Evolutionary conservation across 176 grass and related monocot genomes (phyloP), one percentile per base, ranked within the genome.

Genomic region (Phoenix roebelenii): DNA sequence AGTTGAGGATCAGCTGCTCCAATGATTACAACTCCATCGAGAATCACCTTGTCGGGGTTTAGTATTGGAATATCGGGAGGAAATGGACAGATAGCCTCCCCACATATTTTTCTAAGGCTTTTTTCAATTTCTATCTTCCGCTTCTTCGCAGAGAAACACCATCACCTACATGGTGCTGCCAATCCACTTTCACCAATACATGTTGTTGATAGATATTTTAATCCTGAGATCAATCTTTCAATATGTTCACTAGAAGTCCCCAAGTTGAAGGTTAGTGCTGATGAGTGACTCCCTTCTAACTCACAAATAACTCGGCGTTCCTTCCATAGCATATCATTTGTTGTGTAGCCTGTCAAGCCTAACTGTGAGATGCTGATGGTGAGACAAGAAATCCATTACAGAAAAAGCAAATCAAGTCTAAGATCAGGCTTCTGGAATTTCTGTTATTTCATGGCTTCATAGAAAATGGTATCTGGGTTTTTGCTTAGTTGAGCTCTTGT

Each of bases 11-110:
- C 83, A 85, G 61, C 30, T 25, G 86, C 80, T 65, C 91, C 86
- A 68, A 74, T 85, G 65, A 90, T 81, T 51, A 14, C 26, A 17
- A 85, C 74, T 30, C 83, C 80, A 2, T 3, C 3, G 1, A 0
- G 1, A 25, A 25, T 25, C 1, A 25, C 3, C 3, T 25, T 25
- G 77, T 83, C 83, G 50, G 85, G 91, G 52, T 87, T 72, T 50
- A 90, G 71, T 25, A 90, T 68, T 5, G 80, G 80, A 65, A 96
- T 90, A 66, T 83, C 91, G 3, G 80, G 86, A 58, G 91, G 86
- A 50, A 90, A 90, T 2, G 86, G 83, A 57, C 75, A 87, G 17
- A 90, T 77, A 57, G 90, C 70, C 70, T 96, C 83, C 48, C 86
- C 91, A 72, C 86, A 87, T 23, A 90, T 90, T 59, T 82, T 17